A percentile compares a stretch with the other conserved stretches of the same genome.
Conservation (phyloP, 495 filamentous ascomycete genomes). For the Thozetella sp. region DNA sequence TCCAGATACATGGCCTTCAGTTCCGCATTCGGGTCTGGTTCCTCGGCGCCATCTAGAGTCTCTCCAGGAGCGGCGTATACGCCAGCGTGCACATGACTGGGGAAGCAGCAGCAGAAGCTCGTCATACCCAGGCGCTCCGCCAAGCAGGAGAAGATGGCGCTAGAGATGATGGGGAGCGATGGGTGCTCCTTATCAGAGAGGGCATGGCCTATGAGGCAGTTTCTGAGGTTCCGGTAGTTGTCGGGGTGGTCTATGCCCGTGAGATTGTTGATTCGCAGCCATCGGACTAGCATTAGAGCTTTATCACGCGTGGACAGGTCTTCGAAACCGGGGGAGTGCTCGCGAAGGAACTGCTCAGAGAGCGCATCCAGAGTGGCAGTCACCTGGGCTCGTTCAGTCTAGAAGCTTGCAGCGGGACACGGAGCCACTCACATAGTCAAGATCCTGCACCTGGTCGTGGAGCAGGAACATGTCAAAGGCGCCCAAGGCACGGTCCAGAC, state of each 20-base stretch:
- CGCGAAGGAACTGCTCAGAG: conserved; percentile 48
- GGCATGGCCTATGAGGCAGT: conserved; percentile 81
- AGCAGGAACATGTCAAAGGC: conserved; percentile 89
- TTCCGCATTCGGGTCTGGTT: conserved; percentile 19
- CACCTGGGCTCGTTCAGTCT: conserved; percentile 43
- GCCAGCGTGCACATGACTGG: conserved; percentile 77
- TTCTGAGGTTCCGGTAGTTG: conserved; percentile 76
- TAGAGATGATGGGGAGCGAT: conserved; percentile 78
- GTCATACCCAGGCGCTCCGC: conserved; percentile 63
- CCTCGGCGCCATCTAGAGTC: conserved; percentile 60
- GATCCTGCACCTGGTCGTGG: conserved; percentile 66
- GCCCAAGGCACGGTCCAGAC: conserved; percentile 73
- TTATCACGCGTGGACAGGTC: conserved; percentile 61
- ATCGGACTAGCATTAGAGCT: conserved; percentile 66
- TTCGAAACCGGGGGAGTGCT: conserved; percentile 47
- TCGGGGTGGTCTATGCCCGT: conserved; percentile 62
- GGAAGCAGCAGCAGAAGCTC: conserved; percentile 74
- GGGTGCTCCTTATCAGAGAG: conserved; percentile 69
- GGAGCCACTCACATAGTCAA: conserved; percentile 63
- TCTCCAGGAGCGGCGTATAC: conserved; percentile 59
- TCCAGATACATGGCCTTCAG: conserved; percentile 76
- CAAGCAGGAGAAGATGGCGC: conserved; percentile 50
- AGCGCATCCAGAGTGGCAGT: conserved; percentile 63
- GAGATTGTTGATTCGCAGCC: conserved; percentile 65
- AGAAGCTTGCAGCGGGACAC: not conserved